These are phyloP conservation scores for Porpolomopsis calyptriformis DNA, from an alignment of 768 basidiomycete genomes.

Conservation along the genomic window DNA sequence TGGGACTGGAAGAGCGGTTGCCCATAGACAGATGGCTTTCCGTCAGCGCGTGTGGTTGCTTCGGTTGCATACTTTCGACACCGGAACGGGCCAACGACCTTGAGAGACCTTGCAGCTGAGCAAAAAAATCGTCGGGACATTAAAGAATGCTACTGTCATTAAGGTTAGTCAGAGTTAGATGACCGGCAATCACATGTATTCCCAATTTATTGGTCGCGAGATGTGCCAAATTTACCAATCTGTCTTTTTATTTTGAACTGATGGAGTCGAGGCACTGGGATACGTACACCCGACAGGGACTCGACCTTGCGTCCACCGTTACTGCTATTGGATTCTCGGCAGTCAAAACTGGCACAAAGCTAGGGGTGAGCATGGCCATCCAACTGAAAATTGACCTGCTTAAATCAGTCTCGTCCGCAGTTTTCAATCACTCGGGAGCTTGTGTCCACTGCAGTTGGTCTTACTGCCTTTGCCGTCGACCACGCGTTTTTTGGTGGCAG, in stretches of 20 bases:
- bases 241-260: slow-evolving; percentile 9
- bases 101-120: neutral
- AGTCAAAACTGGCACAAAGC: slow-evolving; percentile 54
- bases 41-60: neutral
- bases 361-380: slow-evolving; percentile 44
- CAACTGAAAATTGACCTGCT: neutral
- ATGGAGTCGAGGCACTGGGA: slow-evolving; percentile 38
- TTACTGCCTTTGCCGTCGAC: slow-evolving; percentile 53
- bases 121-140: neutral
- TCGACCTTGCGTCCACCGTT: slow-evolving; percentile 57
- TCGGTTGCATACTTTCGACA: neutral
- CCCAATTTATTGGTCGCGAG: too few relatives aligned
- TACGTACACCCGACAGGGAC: slow-evolving; percentile 42
- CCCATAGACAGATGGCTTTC: slow-evolving; percentile 44
- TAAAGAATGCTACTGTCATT: neutral
- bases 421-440: slow-evolving; percentile 60
- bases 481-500: slow-evolving; percentile 55
- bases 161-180: too few relatives aligned
- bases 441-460: slow-evolving; percentile 44
- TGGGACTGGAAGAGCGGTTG: slow-evolving; percentile 74
- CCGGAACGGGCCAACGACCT: neutral
- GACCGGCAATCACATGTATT: too few relatives aligned
- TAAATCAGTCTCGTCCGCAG: slow-evolving; percentile 23
- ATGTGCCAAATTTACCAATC: neutral
- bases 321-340: slow-evolving; percentile 57